These are phyloP conservation scores for Bjerkandera adusta DNA, from an alignment of 1,284 basidiomycete genomes.

Conservation along the genomic window DNA sequence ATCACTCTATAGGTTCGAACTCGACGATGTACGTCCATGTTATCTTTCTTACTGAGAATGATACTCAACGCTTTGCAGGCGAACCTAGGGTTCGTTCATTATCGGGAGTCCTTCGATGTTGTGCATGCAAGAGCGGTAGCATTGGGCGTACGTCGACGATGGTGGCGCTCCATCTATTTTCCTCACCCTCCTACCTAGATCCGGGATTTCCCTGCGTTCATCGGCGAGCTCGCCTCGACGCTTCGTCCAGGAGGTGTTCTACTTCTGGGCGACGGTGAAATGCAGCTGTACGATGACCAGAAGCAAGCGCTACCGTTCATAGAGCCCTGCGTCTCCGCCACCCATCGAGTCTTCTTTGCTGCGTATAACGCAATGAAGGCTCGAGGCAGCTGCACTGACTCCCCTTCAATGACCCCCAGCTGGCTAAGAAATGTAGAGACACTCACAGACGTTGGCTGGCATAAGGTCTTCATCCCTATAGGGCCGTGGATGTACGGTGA, in stretches of 20 bases:
- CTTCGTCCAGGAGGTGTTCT: constrained; percentile 33
- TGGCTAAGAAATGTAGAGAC: constrained; percentile 32
- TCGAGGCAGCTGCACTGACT: constrained; percentile 29
- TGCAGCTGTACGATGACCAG: constrained; percentile 34
- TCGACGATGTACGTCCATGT: constrained; percentile 29
- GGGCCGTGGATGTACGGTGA: constrained; percentile 33
- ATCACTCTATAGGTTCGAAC: constrained; percentile 28
- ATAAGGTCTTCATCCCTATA: constrained; percentile 34
- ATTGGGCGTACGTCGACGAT: constrained; percentile 18
- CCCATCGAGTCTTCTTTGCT: constrained; percentile 32
- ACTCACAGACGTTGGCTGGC: constrained; percentile 32
- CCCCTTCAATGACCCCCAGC: constrained; percentile 29
- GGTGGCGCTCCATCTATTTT: neutral
- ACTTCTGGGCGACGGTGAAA: constrained; percentile 33
- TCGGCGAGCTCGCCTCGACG: constrained; percentile 27
- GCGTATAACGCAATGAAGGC: constrained; percentile 35
- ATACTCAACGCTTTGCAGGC: constrained; percentile 21
- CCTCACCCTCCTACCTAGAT: constrained; percentile 26
- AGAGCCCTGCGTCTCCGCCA: constrained; percentile 29
- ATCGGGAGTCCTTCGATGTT: constrained; percentile 29
- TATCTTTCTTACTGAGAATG: neutral
- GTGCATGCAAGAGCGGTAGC: constrained; percentile 31
- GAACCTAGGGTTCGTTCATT: constrained; percentile 34
- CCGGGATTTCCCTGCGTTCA: constrained; percentile 30
- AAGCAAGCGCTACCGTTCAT: constrained; percentile 26